Base-by-base conservation (phyloP, 306 rosid genomes). In the Rosa chinensis region DNA sequence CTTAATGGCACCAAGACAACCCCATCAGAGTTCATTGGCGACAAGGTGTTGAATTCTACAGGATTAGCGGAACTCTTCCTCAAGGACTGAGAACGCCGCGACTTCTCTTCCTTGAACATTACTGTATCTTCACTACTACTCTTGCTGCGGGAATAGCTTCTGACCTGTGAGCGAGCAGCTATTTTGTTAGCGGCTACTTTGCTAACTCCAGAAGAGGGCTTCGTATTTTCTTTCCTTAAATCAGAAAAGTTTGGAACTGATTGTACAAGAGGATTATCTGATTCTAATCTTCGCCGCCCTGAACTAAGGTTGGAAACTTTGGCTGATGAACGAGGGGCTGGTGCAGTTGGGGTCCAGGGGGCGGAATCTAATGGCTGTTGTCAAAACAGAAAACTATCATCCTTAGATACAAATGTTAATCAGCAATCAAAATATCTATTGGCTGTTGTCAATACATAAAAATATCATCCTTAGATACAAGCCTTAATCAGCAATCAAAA, bases 171-270 rank as follows among this genome's bases (percentile, higher is more conserved):
- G 56, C 98, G 91, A 28, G 83, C 59, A 1, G 85, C 62, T 55
- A 92, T 73, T 90, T 93, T 96, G 82, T 93, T 82, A 53, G 81
- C 88, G 3, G 84, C 81, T 68, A 93, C 70, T 88, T 93, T 93
- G 81, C 94, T 81, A 58, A 81, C 88, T 85, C 90, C 98, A 74
- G 89, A 85, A 70, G 83, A 75, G 78, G 98, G 98, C 82, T 88
- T 96, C 13, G 99, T 91, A 78, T 93, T 96, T 87, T 96, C 99
- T 88, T 96, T 96, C 83, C 98, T 90, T 69, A 96, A 84, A 86
- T 96, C 99, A 72, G 98, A 88, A 81, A 93, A 96, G 84, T 96
- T 96, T 44, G 98, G 99, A 77, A 96, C 97, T 68, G 98, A 96
- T 80, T 90, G 97, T 45, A 91, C 90, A 79, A 93, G 89, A 82